Evolutionary conservation across 2,329 filamentous ascomycete genomes (phyloP), one percentile per base, ranked within the genome.

Genomic region (Hirsutella minnesotensis): DNA sequence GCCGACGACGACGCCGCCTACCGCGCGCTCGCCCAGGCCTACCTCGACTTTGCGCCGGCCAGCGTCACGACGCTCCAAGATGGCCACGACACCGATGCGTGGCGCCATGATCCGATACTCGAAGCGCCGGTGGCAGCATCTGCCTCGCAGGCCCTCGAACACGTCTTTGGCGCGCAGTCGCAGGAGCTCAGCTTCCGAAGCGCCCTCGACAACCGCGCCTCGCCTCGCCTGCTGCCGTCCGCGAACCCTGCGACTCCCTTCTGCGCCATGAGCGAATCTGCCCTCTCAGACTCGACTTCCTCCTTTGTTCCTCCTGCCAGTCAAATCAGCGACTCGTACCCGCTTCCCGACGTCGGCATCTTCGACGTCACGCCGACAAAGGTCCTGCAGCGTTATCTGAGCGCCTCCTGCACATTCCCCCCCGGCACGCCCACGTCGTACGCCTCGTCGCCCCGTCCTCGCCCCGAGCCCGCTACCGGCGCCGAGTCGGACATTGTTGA

Each of bases 281-380:
- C 9, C 13, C 21, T 18, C n/a, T 16, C 37, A 7, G n/a, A 15
- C 24, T 18, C n/a, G 7, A 19, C 27, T 31, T 47, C 49, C 22
- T 65, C 68, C 40, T 70, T 65, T 64, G 53, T 55, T 37, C 56
- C 64, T 13, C 69, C 67, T 2, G 65, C 70, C 0, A 77, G 72
- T 44, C 61, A 71, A 22, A 64, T 80, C 18, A 65, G 63, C 9
- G 76, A 81, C 51, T 81, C 76, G 0, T 69, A 75, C 48, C 69
- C 53, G 40, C 57, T 65, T 46, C 61, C 61, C 8, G 55, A 56
- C 39, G 44, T 52, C 4, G 48, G 47, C 5, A 20, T 61, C 18
- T 43, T 60, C 10, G 46, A 47, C 9, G 47, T 49, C 16, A 72
- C 76, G 0, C 75, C 75, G 0, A 70, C 68, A 1, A 63, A 69